Conservation (phyloP, 2,329 filamentous ascomycete species). For the Fusarium verticillioides region DNA sequence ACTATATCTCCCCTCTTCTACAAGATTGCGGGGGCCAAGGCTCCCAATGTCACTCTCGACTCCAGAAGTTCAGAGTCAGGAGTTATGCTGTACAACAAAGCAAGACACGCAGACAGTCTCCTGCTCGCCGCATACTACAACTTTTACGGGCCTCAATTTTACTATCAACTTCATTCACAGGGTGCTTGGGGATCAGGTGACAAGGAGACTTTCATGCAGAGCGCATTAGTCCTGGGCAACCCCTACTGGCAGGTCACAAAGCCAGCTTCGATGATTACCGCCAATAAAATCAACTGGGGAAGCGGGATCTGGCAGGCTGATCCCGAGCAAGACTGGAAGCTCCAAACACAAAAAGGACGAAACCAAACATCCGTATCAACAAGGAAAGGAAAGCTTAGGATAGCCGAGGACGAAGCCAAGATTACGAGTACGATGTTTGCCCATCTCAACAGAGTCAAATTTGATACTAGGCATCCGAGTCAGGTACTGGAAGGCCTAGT, state of each 20-base stretch:
- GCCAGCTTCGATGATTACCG: constrained; percentile 17
- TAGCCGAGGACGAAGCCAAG: not conserved
- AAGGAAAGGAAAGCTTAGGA: not conserved
- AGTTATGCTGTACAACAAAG: constrained; percentile 39
- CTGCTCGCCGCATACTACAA: constrained; percentile 40
- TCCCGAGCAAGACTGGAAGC: constrained; percentile 38
- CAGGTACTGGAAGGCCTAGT: constrained; percentile 10
- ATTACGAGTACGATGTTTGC: constrained; percentile 39
- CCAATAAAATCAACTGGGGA: constrained; percentile 32
- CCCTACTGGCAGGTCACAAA: constrained; percentile 36
- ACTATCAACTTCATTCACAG: constrained; percentile 43
- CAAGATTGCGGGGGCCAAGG: constrained; percentile 24
- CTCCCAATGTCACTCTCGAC: constrained; percentile 29
- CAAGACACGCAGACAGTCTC: constrained; percentile 36
- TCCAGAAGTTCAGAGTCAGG: constrained; percentile 39
- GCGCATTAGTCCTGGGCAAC: constrained; percentile 31
- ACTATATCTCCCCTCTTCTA: constrained; percentile 42
- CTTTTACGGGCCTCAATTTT: constrained; percentile 37
- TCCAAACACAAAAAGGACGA: not conserved
- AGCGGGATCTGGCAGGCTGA: constrained; percentile 44
- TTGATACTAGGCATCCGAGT: constrained; percentile 31
- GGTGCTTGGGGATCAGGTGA: constrained; percentile 42
- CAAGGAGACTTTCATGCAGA: constrained; percentile 42
- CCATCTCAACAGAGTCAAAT: constrained; percentile 41
- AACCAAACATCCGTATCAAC: not conserved